Evolutionary conservation across 1,284 basidiomycete genomes (phyloP), one percentile per base, ranked within the genome.

Genomic region (Cutaneotrichosporon dermatis): DNA sequence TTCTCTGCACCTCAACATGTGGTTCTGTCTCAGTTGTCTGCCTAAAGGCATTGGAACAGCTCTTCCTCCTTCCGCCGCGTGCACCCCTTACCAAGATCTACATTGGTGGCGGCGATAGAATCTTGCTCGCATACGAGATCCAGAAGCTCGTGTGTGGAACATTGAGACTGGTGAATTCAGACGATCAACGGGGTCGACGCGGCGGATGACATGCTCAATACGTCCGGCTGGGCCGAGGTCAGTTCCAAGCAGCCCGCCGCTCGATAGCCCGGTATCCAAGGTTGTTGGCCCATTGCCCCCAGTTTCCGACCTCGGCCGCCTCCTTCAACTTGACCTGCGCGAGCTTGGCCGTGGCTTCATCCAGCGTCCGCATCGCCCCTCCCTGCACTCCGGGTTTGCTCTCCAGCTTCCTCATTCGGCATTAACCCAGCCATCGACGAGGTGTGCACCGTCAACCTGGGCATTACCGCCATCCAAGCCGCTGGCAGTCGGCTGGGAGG

Each of bases 91-190:
- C 80, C 15, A 79, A 82, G 40, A 76, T 95, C 25, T 90, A 86
- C 65, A 75, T 91, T 2, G 83, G 85, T 2, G 85, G 82, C 12
- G 83, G 88, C 57, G 87, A 90, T 64, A 49, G 34, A 33, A 77
- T 98, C 33, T 72, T 96, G 51, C 78, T 95, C 6, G 79, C 88
- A 1, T 98, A 96, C 72, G 81, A 82, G 2, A 87, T 90, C 64
- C 84, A 84, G 3, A 85, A 57, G 89, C 89, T 3, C 82, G 95
- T 36, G 78, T 94, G 1, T 99, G 95, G 92, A 90, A 96, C 71
- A 79, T 88, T n/a, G 84, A 85, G 60, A 88, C 87, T 0, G 83
- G 84, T 54, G 92, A 96, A 71, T 88, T 98, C 67, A 84, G 92
- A 80, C 81, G 93, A 43, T 90, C 91, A 0, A 90, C 91, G 80